phyloP scores from a whole-genome alignment of 176 grass and related monocot species.

The Dendrocalamus sinicus region DNA sequence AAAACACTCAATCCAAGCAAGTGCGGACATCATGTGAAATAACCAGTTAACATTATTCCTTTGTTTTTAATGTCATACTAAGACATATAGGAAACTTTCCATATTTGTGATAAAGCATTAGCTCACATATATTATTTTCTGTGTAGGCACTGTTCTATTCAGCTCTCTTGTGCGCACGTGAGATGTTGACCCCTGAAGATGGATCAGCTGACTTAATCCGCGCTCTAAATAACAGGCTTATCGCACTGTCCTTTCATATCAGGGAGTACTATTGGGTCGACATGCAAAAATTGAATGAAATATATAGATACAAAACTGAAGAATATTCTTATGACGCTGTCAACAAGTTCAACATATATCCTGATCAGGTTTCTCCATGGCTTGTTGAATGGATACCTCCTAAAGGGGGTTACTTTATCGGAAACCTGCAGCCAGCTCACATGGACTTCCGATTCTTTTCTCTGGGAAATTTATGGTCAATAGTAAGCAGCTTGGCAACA shows the following conservation, averaged over 20 bases:
- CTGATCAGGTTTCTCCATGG: conserved; percentile 85
- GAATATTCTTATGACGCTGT: conserved; percentile 92
- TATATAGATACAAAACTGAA: conserved; percentile 94
- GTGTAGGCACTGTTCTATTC: conserved; percentile 93
- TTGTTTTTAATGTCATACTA: neutral
- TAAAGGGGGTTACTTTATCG: conserved; percentile 86
- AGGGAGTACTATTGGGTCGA: conserved; percentile 90
- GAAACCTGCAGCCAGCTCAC: conserved; percentile 89
- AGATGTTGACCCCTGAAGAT: conserved; percentile 87
- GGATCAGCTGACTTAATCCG: conserved; percentile 89
- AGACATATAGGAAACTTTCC: neutral
- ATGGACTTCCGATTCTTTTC: conserved; percentile 93
- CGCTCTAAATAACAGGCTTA: conserved; percentile 82
- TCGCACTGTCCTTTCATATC: conserved; percentile 88
- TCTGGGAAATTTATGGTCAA: conserved; percentile 85
- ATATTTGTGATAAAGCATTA: neutral
- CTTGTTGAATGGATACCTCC: conserved; percentile 89
- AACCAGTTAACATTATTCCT: neutral
- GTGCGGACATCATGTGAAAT: neutral
- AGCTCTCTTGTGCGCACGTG: conserved; percentile 76
- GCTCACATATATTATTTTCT: conserved; percentile 36
- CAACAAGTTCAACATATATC: conserved; percentile 96
- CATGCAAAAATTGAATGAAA: conserved; percentile 86
- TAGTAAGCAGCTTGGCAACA: conserved; percentile 79
- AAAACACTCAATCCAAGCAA: neutral